Evolutionary conservation across 345 rosid genomes (phyloP).

Genomic region (Nephelium lappaceum): DNA sequence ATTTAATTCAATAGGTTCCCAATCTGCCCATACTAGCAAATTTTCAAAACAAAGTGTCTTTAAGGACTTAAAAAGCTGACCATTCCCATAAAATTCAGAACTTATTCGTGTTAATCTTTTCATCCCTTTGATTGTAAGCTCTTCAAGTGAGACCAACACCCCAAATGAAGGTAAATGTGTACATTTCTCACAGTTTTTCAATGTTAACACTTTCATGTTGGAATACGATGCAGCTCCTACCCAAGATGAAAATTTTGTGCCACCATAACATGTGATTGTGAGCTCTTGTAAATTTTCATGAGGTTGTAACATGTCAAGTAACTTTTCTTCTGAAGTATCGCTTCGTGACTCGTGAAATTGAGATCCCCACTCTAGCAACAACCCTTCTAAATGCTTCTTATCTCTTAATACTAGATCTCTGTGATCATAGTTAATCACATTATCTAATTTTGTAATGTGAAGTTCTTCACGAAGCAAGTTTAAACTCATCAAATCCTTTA

Average conservation of each 20-base stretch:
- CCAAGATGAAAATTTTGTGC: background rate
- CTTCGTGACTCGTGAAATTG: background rate
- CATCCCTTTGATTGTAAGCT: slow-evolving; percentile 3
- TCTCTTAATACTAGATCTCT: background rate
- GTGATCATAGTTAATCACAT: background rate
- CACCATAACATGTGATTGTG: background rate
- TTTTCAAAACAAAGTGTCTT: background rate
- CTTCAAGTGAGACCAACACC: background rate
- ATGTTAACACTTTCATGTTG: background rate
- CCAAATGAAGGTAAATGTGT: background rate
- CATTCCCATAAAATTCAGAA: background rate
- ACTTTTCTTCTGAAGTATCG: background rate
- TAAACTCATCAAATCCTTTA: background rate
- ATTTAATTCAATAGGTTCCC: background rate
- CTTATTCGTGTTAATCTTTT: background rate
- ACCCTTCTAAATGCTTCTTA: background rate
- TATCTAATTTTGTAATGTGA: background rate
- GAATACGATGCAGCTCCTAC: background rate
- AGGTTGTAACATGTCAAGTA: background rate
- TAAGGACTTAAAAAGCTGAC: background rate
- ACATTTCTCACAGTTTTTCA: background rate
- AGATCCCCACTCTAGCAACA: background rate
- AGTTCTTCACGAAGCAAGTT: background rate
- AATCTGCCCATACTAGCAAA: background rate
- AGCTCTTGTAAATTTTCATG: background rate